Evolutionary conservation across 164 flowering plant species (phyloP).

Genomic region (Aristolochia fimbriata): DNA sequence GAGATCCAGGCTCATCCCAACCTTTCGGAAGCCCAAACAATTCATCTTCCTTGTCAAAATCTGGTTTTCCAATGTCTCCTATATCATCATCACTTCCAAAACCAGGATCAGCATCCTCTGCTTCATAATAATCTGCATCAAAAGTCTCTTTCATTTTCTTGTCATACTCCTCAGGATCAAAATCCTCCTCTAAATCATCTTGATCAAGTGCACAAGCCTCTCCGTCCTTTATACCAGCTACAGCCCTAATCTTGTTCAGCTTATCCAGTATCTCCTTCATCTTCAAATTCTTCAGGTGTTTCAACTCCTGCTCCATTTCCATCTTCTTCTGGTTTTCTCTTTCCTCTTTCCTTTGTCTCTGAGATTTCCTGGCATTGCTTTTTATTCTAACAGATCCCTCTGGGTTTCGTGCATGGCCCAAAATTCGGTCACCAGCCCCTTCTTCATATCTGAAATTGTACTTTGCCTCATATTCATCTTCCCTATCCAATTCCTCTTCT

Average conservation of each 20-base stretch:
- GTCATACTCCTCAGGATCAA: constrained; percentile 81
- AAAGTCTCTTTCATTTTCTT: constrained; percentile 67
- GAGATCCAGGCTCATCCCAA: constrained; percentile 44
- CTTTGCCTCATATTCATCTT: constrained; percentile 54
- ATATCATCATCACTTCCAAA: constrained; percentile 53
- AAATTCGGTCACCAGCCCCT: constrained; percentile 55
- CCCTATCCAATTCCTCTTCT: constrained; percentile 62
- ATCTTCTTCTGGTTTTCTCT: constrained; percentile 53
- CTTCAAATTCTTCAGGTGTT: constrained; percentile 86
- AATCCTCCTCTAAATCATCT: constrained; percentile 70
- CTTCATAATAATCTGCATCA: constrained; percentile 53
- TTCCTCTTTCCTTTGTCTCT: constrained; percentile 72
- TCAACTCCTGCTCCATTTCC: constrained; percentile 82
- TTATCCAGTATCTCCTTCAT: constrained; percentile 73
- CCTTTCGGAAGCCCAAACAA: constrained; percentile 72
- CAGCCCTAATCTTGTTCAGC: constrained; percentile 45
- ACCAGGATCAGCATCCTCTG: constrained; percentile 54
- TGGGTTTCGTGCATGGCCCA: constrained; percentile 53
- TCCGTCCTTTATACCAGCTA: constrained; percentile 51
- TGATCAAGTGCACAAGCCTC: constrained; percentile 24
- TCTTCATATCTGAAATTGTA: constrained; percentile 63
- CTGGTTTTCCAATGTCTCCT: constrained; percentile 55
- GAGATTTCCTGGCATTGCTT: constrained; percentile 46
- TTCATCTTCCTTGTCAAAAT: constrained; percentile 84
- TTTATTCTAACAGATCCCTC: constrained; percentile 88